Percentiles rank a stretch among this genome's conserved stretches.
Evolutionary conservation across 257 asterid species (phyloP).

Genomic region (Solanum acaule): DNA sequence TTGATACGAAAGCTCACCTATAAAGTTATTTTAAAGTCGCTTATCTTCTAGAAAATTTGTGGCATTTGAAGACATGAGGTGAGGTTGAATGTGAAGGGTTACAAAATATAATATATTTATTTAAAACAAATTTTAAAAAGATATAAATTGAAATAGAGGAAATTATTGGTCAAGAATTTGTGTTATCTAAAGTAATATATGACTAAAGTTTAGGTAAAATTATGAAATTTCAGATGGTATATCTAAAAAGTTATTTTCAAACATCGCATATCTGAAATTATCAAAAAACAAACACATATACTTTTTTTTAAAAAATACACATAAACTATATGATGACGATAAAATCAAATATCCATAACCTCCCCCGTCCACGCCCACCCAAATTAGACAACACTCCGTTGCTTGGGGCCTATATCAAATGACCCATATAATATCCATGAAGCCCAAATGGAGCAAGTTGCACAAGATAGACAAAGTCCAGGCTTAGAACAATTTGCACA

Average conservation of each 20-base stretch:
- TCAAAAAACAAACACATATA: background rate
- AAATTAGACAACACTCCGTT: background rate
- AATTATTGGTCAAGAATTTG: background rate
- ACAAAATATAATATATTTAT: too few relatives aligned
- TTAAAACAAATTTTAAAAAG: too few relatives aligned
- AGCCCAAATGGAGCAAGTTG: background rate
- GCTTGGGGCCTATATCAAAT: background rate
- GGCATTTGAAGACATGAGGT: background rate
- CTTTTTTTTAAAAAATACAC: background rate
- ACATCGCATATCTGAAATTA: background rate
- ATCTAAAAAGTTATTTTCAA: background rate
- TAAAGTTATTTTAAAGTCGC: background rate
- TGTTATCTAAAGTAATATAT: background rate
- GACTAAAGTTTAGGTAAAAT: background rate
- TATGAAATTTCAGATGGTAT: background rate
- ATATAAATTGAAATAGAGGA: background rate
- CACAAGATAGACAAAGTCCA: background rate
- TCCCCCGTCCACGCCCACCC: background rate
- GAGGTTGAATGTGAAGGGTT: background rate
- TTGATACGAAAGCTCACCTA: background rate
- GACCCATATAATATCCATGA: background rate
- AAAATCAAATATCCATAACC: background rate
- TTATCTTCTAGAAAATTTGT: background rate
- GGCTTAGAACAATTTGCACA: background rate
- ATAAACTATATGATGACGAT: background rate